A percentile compares a stretch with the other conserved stretches of the same genome.
Evolutionary conservation across 2,329 filamentous ascomycete genomes (phyloP).

Genomic region (Ilyonectria robusta): DNA sequence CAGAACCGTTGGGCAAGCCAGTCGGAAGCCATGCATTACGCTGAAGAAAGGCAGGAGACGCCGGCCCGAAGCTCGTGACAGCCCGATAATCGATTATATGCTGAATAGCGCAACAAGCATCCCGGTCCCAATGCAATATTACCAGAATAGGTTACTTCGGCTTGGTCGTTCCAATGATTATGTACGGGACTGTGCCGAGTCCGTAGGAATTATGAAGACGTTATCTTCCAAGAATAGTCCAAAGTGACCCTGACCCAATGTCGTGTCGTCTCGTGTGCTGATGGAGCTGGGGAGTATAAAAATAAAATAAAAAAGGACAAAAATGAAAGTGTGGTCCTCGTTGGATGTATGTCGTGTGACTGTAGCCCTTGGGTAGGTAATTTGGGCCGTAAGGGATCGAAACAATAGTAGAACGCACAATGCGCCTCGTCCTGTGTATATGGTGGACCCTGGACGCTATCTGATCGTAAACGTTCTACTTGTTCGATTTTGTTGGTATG

Average conservation of each 20-base stretch:
- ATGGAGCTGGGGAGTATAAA: constrained; percentile 43
- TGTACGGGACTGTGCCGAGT: constrained; percentile 52
- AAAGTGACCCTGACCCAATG: constrained; percentile 49
- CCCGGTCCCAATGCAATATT: constrained; percentile 64
- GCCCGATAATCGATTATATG: constrained; percentile 49
- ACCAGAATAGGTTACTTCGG: constrained; percentile 57
- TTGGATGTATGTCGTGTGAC: constrained; percentile 40
- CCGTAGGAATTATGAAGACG: constrained; percentile 48
- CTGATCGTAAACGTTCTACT: not conserved
- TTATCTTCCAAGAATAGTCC: constrained; percentile 51
- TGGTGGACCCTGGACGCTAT: not conserved
- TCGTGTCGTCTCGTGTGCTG: constrained; percentile 47
- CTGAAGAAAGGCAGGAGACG: constrained; percentile 25
- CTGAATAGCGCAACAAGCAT: constrained; percentile 47
- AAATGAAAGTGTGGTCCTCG: constrained; percentile 42
- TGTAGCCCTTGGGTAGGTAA: constrained; percentile 26
- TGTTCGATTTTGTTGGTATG: not conserved
- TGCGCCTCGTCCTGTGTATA: not conserved
- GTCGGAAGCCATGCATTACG: constrained; percentile 26
- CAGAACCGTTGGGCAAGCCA: constrained; percentile 19
- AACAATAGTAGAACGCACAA: constrained; percentile 3
- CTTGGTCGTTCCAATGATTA: constrained; percentile 51
- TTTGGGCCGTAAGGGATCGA: constrained; percentile 23
- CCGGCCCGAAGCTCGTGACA: constrained; percentile 32
- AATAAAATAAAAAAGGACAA: constrained; percentile 30